A percentile compares a stretch with the other conserved stretches of the same genome.
Conservation (phyloP, 305 asterid species). For the Ajuga reptans region DNA sequence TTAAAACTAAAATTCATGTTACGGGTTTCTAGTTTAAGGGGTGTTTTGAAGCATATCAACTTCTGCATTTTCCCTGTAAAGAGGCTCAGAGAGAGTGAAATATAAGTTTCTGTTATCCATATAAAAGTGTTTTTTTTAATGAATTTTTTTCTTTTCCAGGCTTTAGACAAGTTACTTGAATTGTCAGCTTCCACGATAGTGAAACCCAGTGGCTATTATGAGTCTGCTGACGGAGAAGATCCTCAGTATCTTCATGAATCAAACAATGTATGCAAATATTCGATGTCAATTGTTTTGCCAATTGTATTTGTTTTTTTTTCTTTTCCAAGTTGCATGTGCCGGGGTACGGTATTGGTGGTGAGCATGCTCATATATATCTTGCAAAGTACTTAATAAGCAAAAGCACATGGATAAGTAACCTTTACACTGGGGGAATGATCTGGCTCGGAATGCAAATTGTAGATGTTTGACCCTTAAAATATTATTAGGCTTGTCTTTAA, state of each 20-base stretch:
- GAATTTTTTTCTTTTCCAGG: slow-evolving; percentile 40
- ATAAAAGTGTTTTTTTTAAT: neutral
- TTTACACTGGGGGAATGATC: neutral
- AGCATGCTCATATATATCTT: slow-evolving; percentile 1
- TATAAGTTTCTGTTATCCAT: neutral
- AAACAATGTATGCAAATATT: slow-evolving; percentile 39
- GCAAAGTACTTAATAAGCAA: neutral
- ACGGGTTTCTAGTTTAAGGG: neutral
- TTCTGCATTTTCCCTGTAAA: neutral
- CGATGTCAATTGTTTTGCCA: slow-evolving; percentile 16
- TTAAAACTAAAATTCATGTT: neutral
- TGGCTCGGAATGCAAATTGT: neutral
- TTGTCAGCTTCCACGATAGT: slow-evolving; percentile 52
- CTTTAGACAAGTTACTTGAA: slow-evolving; percentile 63
- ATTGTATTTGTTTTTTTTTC: neutral
- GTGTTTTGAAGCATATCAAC: neutral
- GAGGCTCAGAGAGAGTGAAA: neutral
- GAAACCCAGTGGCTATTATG: slow-evolving; percentile 27
- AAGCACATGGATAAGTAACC: neutral
- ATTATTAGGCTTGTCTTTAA: neutral
- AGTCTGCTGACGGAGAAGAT: slow-evolving; percentile 37
- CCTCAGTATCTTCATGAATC: slow-evolving; percentile 32
- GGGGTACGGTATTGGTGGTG: neutral
- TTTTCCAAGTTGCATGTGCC: neutral
- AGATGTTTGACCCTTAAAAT: neutral